Percentiles rank a stretch among this genome's conserved stretches.
Conservation (phyloP, 257 asterid species). For the Solanum peruvianum region DNA sequence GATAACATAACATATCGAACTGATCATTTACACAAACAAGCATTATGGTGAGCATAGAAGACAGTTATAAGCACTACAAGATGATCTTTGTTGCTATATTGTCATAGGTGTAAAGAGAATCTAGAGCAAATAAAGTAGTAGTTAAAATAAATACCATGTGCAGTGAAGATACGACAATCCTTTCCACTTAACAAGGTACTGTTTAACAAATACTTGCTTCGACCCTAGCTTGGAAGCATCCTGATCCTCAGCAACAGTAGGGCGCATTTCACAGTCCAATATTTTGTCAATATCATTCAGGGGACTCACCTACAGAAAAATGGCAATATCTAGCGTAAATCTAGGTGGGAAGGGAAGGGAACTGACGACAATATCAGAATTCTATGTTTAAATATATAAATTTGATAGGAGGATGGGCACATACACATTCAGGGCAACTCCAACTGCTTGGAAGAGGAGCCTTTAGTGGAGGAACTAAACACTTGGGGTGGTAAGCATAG, state of each 20-base stretch:
- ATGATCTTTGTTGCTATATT: neutral
- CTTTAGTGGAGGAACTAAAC: slow-evolving; percentile 59
- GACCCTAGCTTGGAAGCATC: slow-evolving; percentile 64
- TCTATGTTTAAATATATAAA: neutral
- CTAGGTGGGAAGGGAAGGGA: neutral
- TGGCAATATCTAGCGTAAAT: neutral
- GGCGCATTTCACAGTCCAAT: slow-evolving; percentile 90
- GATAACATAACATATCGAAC: neutral
- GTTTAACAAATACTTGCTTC: slow-evolving; percentile 72
- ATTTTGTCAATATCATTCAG: slow-evolving; percentile 79
- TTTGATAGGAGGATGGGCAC: slow-evolving; percentile 15
- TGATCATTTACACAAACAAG: neutral
- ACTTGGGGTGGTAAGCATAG: slow-evolving; percentile 68
- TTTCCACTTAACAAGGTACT: slow-evolving; percentile 94
- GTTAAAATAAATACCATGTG: slow-evolving; percentile 46
- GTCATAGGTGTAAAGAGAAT: neutral
- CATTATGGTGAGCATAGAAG: neutral
- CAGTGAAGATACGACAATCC: slow-evolving; percentile 90
- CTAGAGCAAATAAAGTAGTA: neutral
- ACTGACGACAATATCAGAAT: neutral
- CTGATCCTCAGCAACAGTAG: slow-evolving; percentile 48
- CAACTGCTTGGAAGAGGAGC: slow-evolving; percentile 65
- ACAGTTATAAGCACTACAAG: neutral
- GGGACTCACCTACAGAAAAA: slow-evolving; percentile 56
- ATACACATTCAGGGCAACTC: slow-evolving; percentile 96